Evolutionary conservation across 257 asterid species (phyloP).

Genomic region (Solanum rostratum): DNA sequence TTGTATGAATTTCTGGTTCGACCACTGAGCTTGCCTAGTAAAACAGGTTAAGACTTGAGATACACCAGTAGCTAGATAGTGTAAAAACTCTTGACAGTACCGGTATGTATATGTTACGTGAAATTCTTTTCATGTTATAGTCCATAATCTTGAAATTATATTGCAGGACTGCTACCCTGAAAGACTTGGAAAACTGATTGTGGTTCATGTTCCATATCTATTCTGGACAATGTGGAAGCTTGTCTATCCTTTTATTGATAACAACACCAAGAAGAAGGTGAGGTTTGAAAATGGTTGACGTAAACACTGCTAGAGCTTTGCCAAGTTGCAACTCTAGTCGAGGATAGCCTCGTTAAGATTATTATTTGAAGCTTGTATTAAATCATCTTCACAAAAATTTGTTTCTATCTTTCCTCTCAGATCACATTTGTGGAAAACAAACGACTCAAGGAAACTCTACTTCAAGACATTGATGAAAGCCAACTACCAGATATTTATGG

Average conservation of each 20-base stretch:
- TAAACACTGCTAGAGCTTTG: background rate
- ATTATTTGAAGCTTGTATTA: background rate
- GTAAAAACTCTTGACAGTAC: background rate
- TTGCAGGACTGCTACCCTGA: constrained; percentile 79
- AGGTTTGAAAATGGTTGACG: background rate
- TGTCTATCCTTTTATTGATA: constrained; percentile 61
- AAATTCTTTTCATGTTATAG: background rate
- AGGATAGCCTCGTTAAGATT: background rate
- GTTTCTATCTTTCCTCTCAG: constrained; percentile 9
- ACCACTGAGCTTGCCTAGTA: background rate
- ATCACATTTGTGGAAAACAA: constrained; percentile 57
- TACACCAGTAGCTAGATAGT: background rate
- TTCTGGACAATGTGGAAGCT: constrained; percentile 66
- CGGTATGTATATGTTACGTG: background rate
- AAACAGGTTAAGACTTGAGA: background rate
- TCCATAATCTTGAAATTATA: background rate
- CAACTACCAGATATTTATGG: constrained; percentile 78
- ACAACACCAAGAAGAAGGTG: constrained; percentile 66
- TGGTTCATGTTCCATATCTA: constrained; percentile 48
- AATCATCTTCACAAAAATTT: background rate
- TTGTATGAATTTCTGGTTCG: background rate
- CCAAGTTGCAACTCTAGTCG: background rate
- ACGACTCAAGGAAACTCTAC: constrained; percentile 32
- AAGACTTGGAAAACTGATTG: constrained; percentile 50
- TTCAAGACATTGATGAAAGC: constrained; percentile 54